Base-by-base conservation (phyloP, 495 filamentous ascomycete species). In the Amniculicola lignicola region DNA sequence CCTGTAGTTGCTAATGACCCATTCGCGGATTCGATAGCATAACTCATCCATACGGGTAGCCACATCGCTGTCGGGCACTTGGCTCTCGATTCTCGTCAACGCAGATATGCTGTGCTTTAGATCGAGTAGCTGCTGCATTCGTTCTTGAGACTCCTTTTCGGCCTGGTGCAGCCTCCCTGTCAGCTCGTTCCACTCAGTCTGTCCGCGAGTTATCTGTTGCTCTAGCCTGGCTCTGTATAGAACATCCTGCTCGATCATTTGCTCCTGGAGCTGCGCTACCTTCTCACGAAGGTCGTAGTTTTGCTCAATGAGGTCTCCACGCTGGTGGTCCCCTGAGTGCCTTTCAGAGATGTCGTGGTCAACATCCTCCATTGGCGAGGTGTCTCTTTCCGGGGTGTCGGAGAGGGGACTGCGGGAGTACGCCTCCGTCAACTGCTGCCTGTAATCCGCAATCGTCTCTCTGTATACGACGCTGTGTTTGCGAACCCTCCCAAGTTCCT, bases 1-100 rank as follows among this genome's bases (percentile, higher is more conserved):
- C 11, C 69, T 67, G 42, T 68, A 69, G 47, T 64, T 68, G 52
- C 63, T 61, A 23, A 71, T 63, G 19, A 68, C 61, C 69, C 69
- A 71, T 31, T 71, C 68, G 29, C 68, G 63, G 16, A 67, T 52
- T n/a, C 67, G 55, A 52, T 71, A 53, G 24, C 61, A 51, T 4
- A 71, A 47, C 33, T 64, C 43, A 27, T 62, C 52, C 23, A 67
- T 55, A 27, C 53, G 52, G n/a, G 68, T 59, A 1, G 53, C 53
- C 19, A 72, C 60, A 10, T 64, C 62, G 16, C 54, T 51, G 36
- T 72, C 69, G 1, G 67, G 63, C 9, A 67, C 66, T 50, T 68
- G 63, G 19, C 19, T 45, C 0, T 64, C 58, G 31, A 65, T 57
- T 1, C 69, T 61, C 0, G 69, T 72, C 3, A 67, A 57, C 3